Base-by-base conservation (phyloP, 108 stramenopile species). In the Cyclotella kingstonii region DNA sequence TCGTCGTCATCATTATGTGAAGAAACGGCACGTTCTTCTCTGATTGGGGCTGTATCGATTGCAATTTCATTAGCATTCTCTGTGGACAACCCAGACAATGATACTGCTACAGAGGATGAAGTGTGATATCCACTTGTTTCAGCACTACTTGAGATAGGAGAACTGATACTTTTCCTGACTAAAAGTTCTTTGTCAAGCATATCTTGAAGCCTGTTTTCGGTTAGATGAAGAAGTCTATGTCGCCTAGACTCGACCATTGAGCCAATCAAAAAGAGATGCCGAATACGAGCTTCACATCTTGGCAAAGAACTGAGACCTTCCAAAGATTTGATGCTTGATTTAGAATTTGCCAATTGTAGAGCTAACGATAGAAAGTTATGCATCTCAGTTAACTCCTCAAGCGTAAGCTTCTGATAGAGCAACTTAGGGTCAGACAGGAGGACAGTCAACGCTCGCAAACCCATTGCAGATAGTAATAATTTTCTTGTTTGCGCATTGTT, bases 21-120 rank as follows among this genome's bases (percentile, higher is more conserved):
- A 34, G 53, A 31, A 53, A 38, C 46, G 31, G 56, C 72, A 46
- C 54, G 71, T 43, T 77, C 84, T 19, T 85, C 89, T 21, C 63
- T 60, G 5, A 44, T 22, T 21, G 55, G 30, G 5, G 51, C 40
- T 12, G 26, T 47, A 5, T 12, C 46, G 42, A 60, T 44, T 18
- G 27, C 34, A 11, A 31, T 52, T 47, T 38, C 52, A 18, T 42
- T 42, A 22, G 59, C 9, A 12, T 44, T 26, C 27, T 63, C 50
- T 40, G 43, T 60, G 4, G 49, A 40, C 18, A 43, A 31, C 17
- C 61, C 61, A 54, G 54, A 70, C 22, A 64, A 54, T 5, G 53
- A 61, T 63, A 27, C 30, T 26, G 52, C 39, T 36, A 53, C 50
- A 30, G 68, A 65, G 3, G 60, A 33, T 33, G 72, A 50, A 57